These are phyloP conservation scores for Tolypocladium ovalisporum DNA, from an alignment of 2,329 filamentous ascomycete species.

Conservation along the genomic window DNA sequence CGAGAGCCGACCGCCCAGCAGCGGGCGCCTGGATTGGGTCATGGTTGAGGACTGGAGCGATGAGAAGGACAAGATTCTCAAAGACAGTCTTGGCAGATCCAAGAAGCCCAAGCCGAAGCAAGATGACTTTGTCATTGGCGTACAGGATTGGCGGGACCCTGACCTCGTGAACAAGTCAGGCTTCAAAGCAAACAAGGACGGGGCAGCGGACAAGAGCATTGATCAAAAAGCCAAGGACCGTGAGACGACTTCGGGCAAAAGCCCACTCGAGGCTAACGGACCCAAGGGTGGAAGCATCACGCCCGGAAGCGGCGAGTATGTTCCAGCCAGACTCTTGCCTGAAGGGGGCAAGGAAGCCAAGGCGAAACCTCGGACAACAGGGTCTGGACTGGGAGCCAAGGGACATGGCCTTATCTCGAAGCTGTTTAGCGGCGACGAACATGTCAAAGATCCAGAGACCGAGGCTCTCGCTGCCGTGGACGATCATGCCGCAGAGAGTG, in stretches of 20 bases:
- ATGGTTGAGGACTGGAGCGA: constrained; percentile 56
- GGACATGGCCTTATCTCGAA: constrained; percentile 33
- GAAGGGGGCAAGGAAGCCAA: constrained; percentile 2
- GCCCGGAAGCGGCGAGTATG: constrained; percentile 63
- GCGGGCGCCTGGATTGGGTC: constrained; percentile 66
- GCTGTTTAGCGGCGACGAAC: constrained; percentile 35
- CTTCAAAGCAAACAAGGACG: constrained; percentile 2
- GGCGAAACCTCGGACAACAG: not conserved
- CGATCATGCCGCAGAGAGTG: constrained; percentile 8
- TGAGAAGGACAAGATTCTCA: constrained; percentile 32
- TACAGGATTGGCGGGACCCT: constrained; percentile 78
- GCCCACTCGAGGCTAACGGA: constrained; percentile 13
- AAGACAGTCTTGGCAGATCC: constrained; percentile 23
- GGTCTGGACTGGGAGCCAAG: constrained; percentile 22
- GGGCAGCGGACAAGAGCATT: constrained; percentile 1
- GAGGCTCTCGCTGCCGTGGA: constrained; percentile 14
- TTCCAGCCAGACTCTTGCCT: constrained; percentile 4
- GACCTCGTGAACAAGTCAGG: constrained; percentile 31
- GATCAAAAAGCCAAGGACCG: constrained; percentile 3
- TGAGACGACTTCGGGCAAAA: constrained; percentile 1
- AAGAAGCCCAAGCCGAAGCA: constrained; percentile 8
- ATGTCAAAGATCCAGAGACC: constrained; percentile 8
- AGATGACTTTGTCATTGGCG: constrained; percentile 64
- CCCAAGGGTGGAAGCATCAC: constrained; percentile 57
- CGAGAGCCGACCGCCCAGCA: constrained; percentile 57